Evolutionary conservation across 257 asterid species (phyloP).

Genomic region (Solanum microdontum): DNA sequence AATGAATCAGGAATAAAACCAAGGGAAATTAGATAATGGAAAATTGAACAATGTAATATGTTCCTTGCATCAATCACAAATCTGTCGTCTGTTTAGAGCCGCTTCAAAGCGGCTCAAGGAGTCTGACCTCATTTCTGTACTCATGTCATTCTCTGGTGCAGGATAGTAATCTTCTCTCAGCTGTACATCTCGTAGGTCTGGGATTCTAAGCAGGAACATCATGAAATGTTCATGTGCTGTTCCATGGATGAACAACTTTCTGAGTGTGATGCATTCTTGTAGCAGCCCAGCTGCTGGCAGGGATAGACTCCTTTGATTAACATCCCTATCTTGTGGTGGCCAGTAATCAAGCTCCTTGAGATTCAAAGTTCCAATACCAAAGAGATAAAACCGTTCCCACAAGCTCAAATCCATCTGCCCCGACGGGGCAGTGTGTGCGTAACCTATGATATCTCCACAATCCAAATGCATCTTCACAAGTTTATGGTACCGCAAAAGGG

Average conservation of each 20-base stretch:
- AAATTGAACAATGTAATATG: background rate
- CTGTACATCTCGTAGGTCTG: constrained; percentile 60
- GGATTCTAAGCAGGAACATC: constrained; percentile 42
- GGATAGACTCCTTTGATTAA: constrained; percentile 74
- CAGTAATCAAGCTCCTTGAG: constrained; percentile 72
- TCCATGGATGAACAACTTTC: constrained; percentile 83
- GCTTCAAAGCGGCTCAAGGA: constrained; percentile 79
- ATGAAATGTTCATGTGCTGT: constrained; percentile 86
- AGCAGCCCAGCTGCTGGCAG: constrained; percentile 80
- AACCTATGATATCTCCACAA: constrained; percentile 75
- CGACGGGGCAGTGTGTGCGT: constrained; percentile 72
- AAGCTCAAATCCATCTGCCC: constrained; percentile 90
- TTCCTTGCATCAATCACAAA: constrained; percentile 34
- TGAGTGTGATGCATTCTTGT: constrained; percentile 37
- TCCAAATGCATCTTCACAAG: constrained; percentile 64
- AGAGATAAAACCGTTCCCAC: constrained; percentile 74
- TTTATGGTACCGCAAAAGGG: constrained; percentile 34
- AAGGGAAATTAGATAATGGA: background rate
- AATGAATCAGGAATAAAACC: background rate
- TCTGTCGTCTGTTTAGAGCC: constrained; percentile 49
- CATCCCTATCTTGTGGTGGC: constrained; percentile 90
- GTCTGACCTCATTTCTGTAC: constrained; percentile 91
- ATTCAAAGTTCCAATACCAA: constrained; percentile 36
- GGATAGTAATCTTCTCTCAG: constrained; percentile 87
- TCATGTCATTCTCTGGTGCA: constrained; percentile 93